Evolutionary conservation across 1,139 yeast species (phyloP), one percentile per base, ranked within the genome.

Genomic region (Protomyces gravidus): DNA sequence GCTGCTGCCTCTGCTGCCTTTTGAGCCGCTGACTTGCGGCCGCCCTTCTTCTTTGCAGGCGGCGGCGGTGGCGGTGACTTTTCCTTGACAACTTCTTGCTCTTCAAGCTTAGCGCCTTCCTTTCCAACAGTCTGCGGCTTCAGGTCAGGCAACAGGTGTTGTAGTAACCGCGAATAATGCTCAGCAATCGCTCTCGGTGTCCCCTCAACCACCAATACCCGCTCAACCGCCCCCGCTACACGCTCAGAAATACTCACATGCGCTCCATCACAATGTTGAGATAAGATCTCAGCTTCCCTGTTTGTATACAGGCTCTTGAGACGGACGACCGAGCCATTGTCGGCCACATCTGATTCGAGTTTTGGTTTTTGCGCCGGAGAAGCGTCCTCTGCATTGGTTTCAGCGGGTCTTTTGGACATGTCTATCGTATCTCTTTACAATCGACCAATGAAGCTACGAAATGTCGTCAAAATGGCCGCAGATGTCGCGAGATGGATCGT

Each of bases 241-340:
- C 87, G 86, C 51, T 87, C 95, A 67, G 89, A 83, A n/a, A 87
- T 88, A 67, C 83, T 83, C 57, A 88, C 78, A 63, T 86, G 77
- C 9, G 88, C 86, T 17, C 50, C 55, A 23, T 65, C 62, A 23
- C 57, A 47, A 15, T 51, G 42, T 9, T 62, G 64, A 26, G 63
- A 60, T 40, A 64, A 17, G n/a, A 60, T 53, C 6, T 62, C 63
- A n/a, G 67, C 67, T 26, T 63, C 66, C 11, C 67, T 59, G 2
- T 49, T 45, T 6, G 67, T 60, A 4, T 64, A 50, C 17, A 65
- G 57, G 19, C 61, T 50, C 11, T 66, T 53, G 23, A 65, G 49
- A 9, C 52, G 51, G 21, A 64, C 3, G 23, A 63, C 65, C 7
- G 63, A 52, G 15, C 59, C 55, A 11, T 61, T 64, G 52, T 64